These are phyloP conservation scores for Arthromyces matolae DNA, from an alignment of 768 basidiomycete genomes.

Conservation along the genomic window DNA sequence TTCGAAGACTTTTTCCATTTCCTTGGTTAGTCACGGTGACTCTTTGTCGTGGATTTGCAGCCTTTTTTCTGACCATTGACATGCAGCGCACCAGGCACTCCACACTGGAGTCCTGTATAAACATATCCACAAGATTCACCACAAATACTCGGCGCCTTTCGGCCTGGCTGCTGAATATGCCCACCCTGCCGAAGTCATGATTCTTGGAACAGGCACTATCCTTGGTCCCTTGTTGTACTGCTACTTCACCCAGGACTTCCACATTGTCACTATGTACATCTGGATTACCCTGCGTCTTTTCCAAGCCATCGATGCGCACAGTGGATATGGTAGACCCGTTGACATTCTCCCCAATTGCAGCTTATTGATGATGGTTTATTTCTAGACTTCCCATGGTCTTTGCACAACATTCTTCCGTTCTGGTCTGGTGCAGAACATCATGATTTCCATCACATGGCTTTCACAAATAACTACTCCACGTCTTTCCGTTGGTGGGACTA, in stretches of 20 bases:
- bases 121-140: constrained; percentile 95
- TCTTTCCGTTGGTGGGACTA: constrained; percentile 94
- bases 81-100: constrained; percentile 78
- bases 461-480: constrained; percentile 90
- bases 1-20: constrained; percentile 97
- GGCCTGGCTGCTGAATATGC: constrained; percentile 98
- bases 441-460: constrained; percentile 98
- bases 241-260: constrained; percentile 68
- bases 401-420: constrained; percentile 89
- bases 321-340: constrained; percentile 76
- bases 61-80: neutral
- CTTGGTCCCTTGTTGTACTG: constrained; percentile 85
- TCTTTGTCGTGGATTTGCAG: neutral
- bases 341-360: too few relatives aligned
- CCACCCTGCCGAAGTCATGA: constrained; percentile 93
- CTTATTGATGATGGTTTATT: neutral
- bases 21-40: constrained; percentile 66
- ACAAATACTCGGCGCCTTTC: constrained; percentile 95
- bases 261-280: constrained; percentile 89
- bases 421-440: constrained; percentile 98
- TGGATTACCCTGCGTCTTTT: constrained; percentile 94
- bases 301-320: constrained; percentile 97
- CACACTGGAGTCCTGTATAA: constrained; percentile 85
- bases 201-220: constrained; percentile 90
- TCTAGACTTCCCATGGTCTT: constrained; percentile 94